Evolutionary conservation across 371 early-diverging fungal genomes (phyloP).

Genomic region (Syncephalastrum monosporum): DNA sequence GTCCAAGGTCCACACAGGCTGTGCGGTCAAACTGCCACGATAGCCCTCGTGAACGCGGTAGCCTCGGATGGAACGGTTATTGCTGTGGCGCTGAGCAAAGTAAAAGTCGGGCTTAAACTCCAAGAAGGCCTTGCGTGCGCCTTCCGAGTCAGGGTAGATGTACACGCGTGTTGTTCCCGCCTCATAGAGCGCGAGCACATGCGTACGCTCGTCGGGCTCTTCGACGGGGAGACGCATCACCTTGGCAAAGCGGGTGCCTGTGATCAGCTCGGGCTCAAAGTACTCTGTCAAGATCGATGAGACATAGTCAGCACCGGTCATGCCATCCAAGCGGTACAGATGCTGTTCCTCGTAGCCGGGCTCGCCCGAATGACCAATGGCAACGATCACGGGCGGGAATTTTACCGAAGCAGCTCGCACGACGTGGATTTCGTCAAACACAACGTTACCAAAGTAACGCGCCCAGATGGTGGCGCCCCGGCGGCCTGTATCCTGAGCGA

Average conservation of each 20-base stretch:
- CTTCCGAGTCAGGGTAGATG: conserved; percentile 59
- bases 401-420: conserved; percentile 68
- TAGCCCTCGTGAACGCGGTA: conserved; percentile 53
- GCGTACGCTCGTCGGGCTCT: conserved; percentile 68
- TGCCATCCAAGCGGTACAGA: conserved; percentile 66
- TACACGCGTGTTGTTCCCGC: conserved; percentile 58
- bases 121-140: conserved; percentile 50
- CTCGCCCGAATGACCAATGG: conserved; percentile 44
- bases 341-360: conserved; percentile 43
- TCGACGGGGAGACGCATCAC: conserved; percentile 64
- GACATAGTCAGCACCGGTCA: conserved; percentile 66
- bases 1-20: conserved; percentile 59
- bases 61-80: conserved; percentile 40
- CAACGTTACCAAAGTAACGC: conserved; percentile 35
- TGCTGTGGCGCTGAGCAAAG: conserved; percentile 49
- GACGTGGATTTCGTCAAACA: conserved; percentile 54
- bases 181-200: conserved; percentile 61
- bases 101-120: conserved; percentile 51
- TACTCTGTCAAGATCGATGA: conserved; percentile 35
- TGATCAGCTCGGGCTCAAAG: conserved; percentile 52
- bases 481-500: conserved; percentile 77
- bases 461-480: conserved; percentile 81
- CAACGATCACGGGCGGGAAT: conserved; percentile 75
- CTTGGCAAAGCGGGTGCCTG: conserved; percentile 50
- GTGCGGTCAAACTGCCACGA: conserved; percentile 50